Percentiles rank a stretch among this genome's conserved stretches.
Evolutionary conservation across 2,329 filamentous ascomycete genomes (phyloP).

Genomic region (Dichotomopilus funicola): DNA sequence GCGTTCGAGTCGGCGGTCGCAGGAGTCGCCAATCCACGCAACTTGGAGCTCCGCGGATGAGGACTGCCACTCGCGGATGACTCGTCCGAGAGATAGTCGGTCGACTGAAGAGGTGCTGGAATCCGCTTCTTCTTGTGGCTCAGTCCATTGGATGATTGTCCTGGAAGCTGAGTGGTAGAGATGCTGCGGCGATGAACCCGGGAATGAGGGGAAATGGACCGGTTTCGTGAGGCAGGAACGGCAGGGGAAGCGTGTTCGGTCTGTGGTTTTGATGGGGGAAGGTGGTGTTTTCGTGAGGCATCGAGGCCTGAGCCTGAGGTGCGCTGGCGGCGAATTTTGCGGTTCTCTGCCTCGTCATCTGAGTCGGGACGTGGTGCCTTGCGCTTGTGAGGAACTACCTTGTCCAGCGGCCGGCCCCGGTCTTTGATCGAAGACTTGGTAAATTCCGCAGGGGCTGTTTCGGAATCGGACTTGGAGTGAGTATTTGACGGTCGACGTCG

Average conservation of each 20-base stretch:
- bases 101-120: slow-evolving; percentile 54
- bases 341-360: slow-evolving; percentile 50
- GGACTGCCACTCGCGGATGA: slow-evolving; percentile 56
- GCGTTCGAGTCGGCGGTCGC: slow-evolving; percentile 53
- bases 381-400: slow-evolving; percentile 43
- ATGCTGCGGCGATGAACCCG: slow-evolving; percentile 56
- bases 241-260: slow-evolving; percentile 29
- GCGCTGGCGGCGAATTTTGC: slow-evolving; percentile 49
- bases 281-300: slow-evolving; percentile 22
- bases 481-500: slow-evolving; percentile 35
- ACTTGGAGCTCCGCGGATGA: slow-evolving; percentile 51
- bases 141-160: slow-evolving; percentile 48
- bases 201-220: slow-evolving; percentile 55
- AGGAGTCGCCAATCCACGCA: slow-evolving; percentile 50
- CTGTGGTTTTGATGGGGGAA: slow-evolving; percentile 29
- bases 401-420: slow-evolving; percentile 42
- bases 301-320: slow-evolving; percentile 38
- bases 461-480: slow-evolving; percentile 47
- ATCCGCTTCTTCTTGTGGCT: slow-evolving; percentile 55
- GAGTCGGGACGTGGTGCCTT: slow-evolving; percentile 50
- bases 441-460: slow-evolving; percentile 40
- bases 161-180: slow-evolving; percentile 53
- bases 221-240: slow-evolving; percentile 28
- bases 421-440: slow-evolving; percentile 42
- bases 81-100: slow-evolving; percentile 62